Evolutionary conservation across 305 asterid species (phyloP), one percentile per base, ranked within the genome.

Genomic region (Fraxinus ornus): DNA sequence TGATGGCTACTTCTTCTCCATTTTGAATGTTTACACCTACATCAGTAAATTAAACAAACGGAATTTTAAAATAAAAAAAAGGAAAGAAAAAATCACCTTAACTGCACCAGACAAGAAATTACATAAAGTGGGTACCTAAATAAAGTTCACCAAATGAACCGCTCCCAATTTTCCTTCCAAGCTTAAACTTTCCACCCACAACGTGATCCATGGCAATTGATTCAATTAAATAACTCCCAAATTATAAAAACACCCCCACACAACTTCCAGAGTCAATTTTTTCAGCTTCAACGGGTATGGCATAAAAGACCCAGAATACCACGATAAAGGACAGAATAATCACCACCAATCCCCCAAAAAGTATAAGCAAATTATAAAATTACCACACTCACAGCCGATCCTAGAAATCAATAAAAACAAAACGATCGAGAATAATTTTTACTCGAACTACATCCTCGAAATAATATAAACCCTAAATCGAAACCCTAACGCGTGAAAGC

Each of bases 61-160:
- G 17, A 22, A 64, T 49, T 22, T 68, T 35, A 39, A 3, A 1
- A 7, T 24, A 32, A 32, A 32, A 32, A 60, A 8, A 49, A 13
- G 60, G 3, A 80, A 66, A 74, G 35, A 81, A 84, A 74, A 39
- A 83, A 84, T 82, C 7, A 33, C 77, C 79, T 33, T 13, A 76
- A 37, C 75, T 37, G 32, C 57, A 64, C 75, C 47, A 78, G n/a
- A 71, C 28, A 13, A 52, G 36, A 19, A 26, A 24, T 66, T 4
- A n/a, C 57, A 62, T 1, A 76, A 68, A 12, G 64, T 12, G 26
- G 68, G 79, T 88, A 95, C 99, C 97, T 86, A 95, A 86, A 91
- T 91, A 95, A 79, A 95, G 97, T 86, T 93, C 97, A 79, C 99
- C 99, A 84, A 95, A 94, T 72, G 99, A 95, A 82, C 99, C 99